A percentile compares a stretch with the other conserved stretches of the same genome.
These are phyloP conservation scores for Emmonsiellopsis sp. DNA, from an alignment of 2,329 filamentous ascomycete species.

Conservation along the genomic window DNA sequence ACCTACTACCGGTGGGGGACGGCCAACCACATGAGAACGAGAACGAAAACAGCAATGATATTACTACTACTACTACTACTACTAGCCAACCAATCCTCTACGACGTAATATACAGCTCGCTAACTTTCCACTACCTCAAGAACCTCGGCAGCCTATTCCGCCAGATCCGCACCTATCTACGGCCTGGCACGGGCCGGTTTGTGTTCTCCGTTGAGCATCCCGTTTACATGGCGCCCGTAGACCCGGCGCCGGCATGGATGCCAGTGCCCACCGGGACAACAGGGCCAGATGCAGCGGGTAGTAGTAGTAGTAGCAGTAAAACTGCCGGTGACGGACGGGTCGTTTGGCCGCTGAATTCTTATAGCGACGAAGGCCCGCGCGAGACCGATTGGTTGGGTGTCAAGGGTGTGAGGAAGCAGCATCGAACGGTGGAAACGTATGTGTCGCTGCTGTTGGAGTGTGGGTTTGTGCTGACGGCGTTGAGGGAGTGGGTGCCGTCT, in stretches of 20 bases:
- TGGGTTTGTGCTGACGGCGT: constrained; percentile 31
- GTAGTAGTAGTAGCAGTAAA: constrained; percentile 13
- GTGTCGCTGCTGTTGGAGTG: constrained; percentile 27
- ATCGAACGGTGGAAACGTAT: constrained; percentile 38
- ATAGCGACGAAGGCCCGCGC: constrained; percentile 35
- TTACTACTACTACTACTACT: too few species aligned
- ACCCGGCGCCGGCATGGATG: constrained; percentile 18
- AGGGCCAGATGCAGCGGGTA: too few species aligned
- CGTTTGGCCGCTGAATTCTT: constrained; percentile 37
- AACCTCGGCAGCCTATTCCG: constrained; percentile 24
- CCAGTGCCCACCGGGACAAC: too few species aligned
- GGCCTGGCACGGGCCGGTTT: constrained; percentile 24
- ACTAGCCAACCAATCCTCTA: too few species aligned
- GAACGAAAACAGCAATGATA: too few species aligned
- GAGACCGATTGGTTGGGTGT: constrained; percentile 34
- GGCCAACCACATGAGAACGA: too few species aligned
- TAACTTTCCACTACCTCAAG: constrained; percentile 35
- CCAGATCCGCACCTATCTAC: constrained; percentile 25
- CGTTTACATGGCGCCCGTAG: constrained; percentile 35
- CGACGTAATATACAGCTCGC: constrained; percentile 34
- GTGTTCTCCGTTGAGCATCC: constrained; percentile 44
- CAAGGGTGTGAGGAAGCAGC: constrained; percentile 37
- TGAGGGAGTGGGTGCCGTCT: constrained; percentile 32
- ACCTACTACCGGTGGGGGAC: too few species aligned
- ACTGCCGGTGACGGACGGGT: constrained; percentile 22